phyloP scores from a whole-genome alignment of 176 grass and related monocot genomes.

The Phragmites australis region DNA sequence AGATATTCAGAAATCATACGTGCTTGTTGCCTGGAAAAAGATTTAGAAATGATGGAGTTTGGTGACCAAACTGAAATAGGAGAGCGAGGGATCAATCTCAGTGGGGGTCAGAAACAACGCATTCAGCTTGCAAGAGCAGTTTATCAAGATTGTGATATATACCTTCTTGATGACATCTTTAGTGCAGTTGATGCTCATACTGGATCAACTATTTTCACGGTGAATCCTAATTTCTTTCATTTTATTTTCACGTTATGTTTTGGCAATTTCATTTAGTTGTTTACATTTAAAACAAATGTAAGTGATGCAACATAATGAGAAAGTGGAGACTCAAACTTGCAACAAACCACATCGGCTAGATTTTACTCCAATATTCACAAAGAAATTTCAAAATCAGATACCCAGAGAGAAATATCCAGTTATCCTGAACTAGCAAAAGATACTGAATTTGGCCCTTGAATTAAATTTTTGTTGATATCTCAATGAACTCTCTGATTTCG shows the following conservation, averaged over 20 bases:
- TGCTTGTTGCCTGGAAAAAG: constrained; percentile 65
- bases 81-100: constrained; percentile 75
- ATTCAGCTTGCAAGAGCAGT: constrained; percentile 76
- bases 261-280: not conserved
- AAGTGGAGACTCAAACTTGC: not conserved
- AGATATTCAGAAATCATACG: constrained; percentile 48
- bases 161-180: constrained; percentile 80
- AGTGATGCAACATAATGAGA: not conserved
- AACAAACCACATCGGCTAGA: not conserved
- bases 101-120: constrained; percentile 75
- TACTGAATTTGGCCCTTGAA: not conserved
- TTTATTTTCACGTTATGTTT: not conserved
- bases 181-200: constrained; percentile 83
- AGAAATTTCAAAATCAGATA: not conserved
- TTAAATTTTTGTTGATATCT: not conserved
- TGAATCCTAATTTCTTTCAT: not conserved
- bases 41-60: constrained; percentile 84
- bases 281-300: not conserved
- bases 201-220: constrained; percentile 74
- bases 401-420: not conserved
- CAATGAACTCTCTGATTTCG: not conserved
- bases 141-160: constrained; percentile 77
- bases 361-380: not conserved
- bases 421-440: not conserved
- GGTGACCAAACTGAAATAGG: constrained; percentile 81